phyloP scores from a whole-genome alignment of 352 stramenopile species.

The Pythium myriotylum region DNA sequence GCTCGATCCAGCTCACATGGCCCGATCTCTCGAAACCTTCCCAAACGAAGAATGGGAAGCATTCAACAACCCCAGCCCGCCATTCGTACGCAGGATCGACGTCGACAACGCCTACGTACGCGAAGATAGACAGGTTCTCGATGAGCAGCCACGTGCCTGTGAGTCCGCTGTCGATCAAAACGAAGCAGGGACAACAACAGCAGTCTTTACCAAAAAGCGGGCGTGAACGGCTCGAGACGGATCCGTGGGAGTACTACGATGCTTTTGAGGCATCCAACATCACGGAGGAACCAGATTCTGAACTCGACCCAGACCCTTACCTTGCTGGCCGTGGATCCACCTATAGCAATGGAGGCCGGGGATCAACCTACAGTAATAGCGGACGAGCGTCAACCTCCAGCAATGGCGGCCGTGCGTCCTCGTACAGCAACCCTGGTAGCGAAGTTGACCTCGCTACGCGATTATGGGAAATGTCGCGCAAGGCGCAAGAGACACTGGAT shows the following conservation, averaged over 20 bases:
- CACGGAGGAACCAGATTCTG: conserved; percentile 24
- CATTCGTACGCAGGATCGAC: conserved; percentile 16
- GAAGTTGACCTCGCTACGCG: conserved; percentile 47
- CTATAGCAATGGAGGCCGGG: conserved; percentile 8
- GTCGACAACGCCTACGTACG: conserved; percentile 15
- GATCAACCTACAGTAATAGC: conserved; percentile 5
- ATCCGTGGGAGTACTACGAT: conserved; percentile 71
- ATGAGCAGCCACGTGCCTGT: conserved; percentile 53
- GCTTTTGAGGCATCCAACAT: conserved; percentile 45
- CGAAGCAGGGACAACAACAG: conserved; percentile 16
- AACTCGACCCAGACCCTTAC: conserved; percentile 23
- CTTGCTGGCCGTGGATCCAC: conserved; percentile 9
- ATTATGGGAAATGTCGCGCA: conserved; percentile 66
- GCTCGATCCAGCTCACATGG: conserved; percentile 33
- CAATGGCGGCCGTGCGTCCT: conserved; percentile 2
- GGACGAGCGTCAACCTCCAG: conserved; percentile 4
- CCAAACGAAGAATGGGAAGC: neutral
- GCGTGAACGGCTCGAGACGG: conserved; percentile 56
- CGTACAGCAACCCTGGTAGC: conserved; percentile 13
- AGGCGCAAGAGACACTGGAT: conserved; percentile 65
- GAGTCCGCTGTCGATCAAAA: conserved; percentile 59
- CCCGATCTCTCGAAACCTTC: conserved; percentile 16
- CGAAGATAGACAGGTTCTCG: conserved; percentile 27
- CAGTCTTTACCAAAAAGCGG: conserved; percentile 18
- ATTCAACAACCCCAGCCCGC: conserved; percentile 7